phyloP scores from a whole-genome alignment of 2,329 filamentous ascomycete genomes.

The Botryosphaeria dothidea region DNA sequence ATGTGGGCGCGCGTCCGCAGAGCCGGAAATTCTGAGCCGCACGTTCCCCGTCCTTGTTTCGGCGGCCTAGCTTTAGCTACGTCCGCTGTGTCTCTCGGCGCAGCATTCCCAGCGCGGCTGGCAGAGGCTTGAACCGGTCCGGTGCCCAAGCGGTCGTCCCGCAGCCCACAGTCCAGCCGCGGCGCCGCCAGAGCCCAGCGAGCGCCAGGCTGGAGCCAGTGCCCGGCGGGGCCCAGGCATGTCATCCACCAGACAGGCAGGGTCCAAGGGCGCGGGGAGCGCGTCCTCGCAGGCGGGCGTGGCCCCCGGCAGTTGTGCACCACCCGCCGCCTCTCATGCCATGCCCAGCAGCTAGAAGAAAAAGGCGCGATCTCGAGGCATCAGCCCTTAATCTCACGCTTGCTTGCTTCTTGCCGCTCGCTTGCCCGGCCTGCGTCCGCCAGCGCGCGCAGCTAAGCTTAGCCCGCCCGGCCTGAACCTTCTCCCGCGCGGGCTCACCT shows the following conservation, averaged over 20 bases:
- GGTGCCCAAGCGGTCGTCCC: conserved; percentile 14
- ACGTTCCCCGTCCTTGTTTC: conserved; percentile 16
- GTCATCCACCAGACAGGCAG: background rate
- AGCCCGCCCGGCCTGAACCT: conserved; percentile 16
- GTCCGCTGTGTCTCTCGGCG: conserved; percentile 12
- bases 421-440: conserved; percentile 6
- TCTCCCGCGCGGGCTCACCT: conserved; percentile 27
- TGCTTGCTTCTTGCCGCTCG: conserved; percentile 18
- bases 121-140: conserved; percentile 4
- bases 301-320: conserved; percentile 7
- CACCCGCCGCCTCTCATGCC: background rate
- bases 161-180: background rate
- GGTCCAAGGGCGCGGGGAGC: conserved; percentile 17
- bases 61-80: too few relatives aligned
- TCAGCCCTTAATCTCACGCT: conserved; percentile 18
- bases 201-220: background rate
- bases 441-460: conserved; percentile 14
- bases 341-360: background rate
- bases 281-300: background rate
- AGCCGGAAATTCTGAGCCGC: conserved; percentile 7
- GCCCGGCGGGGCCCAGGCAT: too few relatives aligned
- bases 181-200: background rate
- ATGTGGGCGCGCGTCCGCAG: background rate
- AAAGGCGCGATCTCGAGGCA: conserved; percentile 14
- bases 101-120: conserved; percentile 9